Conservation (phyloP, 2,329 filamentous ascomycete species). For the Claviceps pusilla region DNA sequence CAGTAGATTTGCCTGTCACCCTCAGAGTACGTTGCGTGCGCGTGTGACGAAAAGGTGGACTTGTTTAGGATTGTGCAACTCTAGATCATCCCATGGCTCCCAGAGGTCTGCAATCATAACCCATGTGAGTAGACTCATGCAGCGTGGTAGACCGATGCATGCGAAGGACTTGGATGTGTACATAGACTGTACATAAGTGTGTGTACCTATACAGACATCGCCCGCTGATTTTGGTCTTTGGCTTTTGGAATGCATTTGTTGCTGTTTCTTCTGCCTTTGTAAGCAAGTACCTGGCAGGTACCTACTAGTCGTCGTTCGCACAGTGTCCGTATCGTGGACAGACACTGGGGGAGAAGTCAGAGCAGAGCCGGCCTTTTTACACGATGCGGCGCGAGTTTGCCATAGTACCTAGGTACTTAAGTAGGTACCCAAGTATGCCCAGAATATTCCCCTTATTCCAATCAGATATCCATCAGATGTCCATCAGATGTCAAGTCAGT, state of each 20-base stretch:
- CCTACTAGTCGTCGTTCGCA: too few relatives aligned
- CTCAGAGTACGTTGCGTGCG: not conserved
- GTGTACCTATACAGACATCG: too few relatives aligned
- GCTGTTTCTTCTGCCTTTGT: too few relatives aligned
- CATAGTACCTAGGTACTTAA: too few relatives aligned
- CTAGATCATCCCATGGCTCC: not conserved
- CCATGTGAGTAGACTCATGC: not conserved
- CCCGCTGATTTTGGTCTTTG: too few relatives aligned
- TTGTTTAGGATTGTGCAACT: constrained; percentile 1
- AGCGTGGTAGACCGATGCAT: not conserved
- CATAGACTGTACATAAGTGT: too few relatives aligned
- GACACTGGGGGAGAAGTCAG: too few relatives aligned
- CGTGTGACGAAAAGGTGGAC: constrained; percentile 1
- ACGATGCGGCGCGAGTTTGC: not conserved
- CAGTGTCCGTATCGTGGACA: too few relatives aligned
- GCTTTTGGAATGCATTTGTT: too few relatives aligned
- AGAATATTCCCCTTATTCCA: not conserved
- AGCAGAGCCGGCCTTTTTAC: not conserved
- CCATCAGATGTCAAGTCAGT: not conserved
- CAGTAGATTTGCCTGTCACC: not conserved
- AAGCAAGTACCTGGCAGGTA: too few relatives aligned
- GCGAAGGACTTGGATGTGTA: too few relatives aligned
- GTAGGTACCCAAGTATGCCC: too few relatives aligned
- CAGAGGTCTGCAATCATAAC: not conserved
- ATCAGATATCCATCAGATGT: not conserved